Evolutionary conservation across 2,329 filamentous ascomycete species (phyloP).

Genomic region (Penicillium sp.): DNA sequence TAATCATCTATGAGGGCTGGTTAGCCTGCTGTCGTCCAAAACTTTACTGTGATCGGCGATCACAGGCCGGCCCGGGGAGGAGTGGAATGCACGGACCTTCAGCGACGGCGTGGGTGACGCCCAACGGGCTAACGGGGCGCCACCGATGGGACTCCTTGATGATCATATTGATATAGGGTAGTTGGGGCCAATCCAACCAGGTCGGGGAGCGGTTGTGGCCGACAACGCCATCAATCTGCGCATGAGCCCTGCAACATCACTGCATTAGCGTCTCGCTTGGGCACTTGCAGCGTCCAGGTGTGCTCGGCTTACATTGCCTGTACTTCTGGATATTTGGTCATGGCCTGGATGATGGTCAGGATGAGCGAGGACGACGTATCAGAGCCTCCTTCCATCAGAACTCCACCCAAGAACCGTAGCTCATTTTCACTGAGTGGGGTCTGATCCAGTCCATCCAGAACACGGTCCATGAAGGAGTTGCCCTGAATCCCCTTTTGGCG

Average conservation of each 20-base stretch:
- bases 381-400: conserved; percentile 40
- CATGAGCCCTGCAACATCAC: conserved; percentile 44
- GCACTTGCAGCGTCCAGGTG: neutral
- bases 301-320: neutral
- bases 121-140: conserved; percentile 45
- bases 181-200: conserved; percentile 34
- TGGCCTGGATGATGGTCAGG: neutral
- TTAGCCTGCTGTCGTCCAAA: no score
- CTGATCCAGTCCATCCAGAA: conserved; percentile 44
- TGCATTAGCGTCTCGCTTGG: neutral
- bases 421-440: conserved; percentile 42
- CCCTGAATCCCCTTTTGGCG: conserved; percentile 29
- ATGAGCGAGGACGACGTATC: conserved; percentile 38
- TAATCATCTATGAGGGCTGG: no score
- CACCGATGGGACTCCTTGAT: conserved; percentile 62
- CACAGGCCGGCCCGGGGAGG: no score
- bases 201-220: conserved; percentile 54
- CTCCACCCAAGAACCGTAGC: conserved; percentile 43
- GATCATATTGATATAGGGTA: conserved; percentile 52
- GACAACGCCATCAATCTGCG: conserved; percentile 55
- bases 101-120: conserved; percentile 21
- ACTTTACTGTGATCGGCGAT: no score
- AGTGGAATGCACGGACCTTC: conserved; percentile 10
- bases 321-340: neutral
- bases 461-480: conserved; percentile 46